phyloP scores from a whole-genome alignment of 1,284 basidiomycete species.

The Agroathelia rolfsii region DNA sequence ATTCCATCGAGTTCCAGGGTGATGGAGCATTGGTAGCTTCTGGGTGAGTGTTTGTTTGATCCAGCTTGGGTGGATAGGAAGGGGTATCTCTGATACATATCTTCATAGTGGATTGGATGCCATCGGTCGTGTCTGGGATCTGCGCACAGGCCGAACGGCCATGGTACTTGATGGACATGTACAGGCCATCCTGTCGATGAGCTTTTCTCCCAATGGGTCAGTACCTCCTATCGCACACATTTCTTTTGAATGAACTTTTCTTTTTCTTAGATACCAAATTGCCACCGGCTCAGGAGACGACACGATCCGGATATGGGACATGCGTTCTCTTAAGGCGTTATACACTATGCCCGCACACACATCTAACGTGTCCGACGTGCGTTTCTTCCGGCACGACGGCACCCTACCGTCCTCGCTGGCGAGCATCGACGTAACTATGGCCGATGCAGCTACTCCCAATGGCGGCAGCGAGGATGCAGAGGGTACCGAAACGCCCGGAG shows the following conservation, averaged over 20 bases:
- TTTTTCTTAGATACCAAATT: slow-evolving; percentile 73
- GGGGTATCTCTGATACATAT: slow-evolving; percentile 12
- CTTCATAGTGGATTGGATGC: slow-evolving; percentile 81
- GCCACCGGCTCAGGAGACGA: slow-evolving; percentile 96
- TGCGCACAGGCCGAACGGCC: slow-evolving; percentile 88
- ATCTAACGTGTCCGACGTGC: slow-evolving; percentile 89
- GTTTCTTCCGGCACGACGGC: slow-evolving; percentile 73
- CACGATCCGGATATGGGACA: slow-evolving; percentile 97
- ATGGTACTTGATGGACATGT: slow-evolving; percentile 99
- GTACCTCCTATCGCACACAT: slow-evolving; percentile 16
- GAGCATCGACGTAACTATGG: slow-evolving; percentile 28
- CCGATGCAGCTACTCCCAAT: slow-evolving; percentile 22
- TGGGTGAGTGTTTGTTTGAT: slow-evolving; percentile 46
- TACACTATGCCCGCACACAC: slow-evolving; percentile 96
- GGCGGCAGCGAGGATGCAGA: slow-evolving; percentile 9
- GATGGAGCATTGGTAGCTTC: slow-evolving; percentile 91
- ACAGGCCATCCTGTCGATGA: slow-evolving; percentile 84
- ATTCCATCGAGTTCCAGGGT: slow-evolving; percentile 88
- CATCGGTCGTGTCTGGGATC: slow-evolving; percentile 95
- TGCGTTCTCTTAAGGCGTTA: slow-evolving; percentile 83
- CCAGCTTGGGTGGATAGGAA: not conserved
- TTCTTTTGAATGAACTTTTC: slow-evolving; percentile 11
- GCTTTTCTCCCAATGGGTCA: slow-evolving; percentile 93
- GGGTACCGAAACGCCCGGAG: slow-evolving; percentile 16
- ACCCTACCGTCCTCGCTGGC: slow-evolving; percentile 27